Conservation (phyloP, 345 rosid genomes). For the thale cress (Arabidopsis thaliana) region DNA sequence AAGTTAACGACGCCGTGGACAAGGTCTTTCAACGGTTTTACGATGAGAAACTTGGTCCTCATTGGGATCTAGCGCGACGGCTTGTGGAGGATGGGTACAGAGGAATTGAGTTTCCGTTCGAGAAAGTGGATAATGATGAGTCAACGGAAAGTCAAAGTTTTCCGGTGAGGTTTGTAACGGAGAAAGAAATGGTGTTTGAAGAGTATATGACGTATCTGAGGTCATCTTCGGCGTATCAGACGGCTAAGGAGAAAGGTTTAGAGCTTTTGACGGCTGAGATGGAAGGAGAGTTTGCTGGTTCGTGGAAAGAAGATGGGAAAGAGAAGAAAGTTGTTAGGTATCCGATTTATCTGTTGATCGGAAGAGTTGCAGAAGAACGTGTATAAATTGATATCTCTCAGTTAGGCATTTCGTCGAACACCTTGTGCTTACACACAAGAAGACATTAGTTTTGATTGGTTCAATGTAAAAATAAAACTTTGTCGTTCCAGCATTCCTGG, state of each 20-base stretch:
- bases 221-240: constrained; percentile 77
- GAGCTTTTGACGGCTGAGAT: constrained; percentile 61
- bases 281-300: constrained; percentile 49
- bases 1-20: constrained; percentile 60
- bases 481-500: too few relatives aligned
- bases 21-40: constrained; percentile 58
- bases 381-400: constrained; percentile 3
- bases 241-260: constrained; percentile 64
- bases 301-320: constrained; percentile 61
- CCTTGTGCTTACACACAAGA: too few relatives aligned
- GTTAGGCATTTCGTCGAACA: too few relatives aligned
- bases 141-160: constrained; percentile 49
- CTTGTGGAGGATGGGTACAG: constrained; percentile 65
- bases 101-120: constrained; percentile 71
- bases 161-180: constrained; percentile 60
- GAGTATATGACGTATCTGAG: constrained; percentile 60
- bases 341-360: constrained; percentile 72
- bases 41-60: constrained; percentile 45
- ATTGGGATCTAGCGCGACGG: constrained; percentile 65
- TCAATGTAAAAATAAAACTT: too few relatives aligned
- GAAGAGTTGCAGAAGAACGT: constrained; percentile 58
- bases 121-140: constrained; percentile 60
- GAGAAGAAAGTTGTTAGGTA: constrained; percentile 52
- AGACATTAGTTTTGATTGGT: too few relatives aligned
- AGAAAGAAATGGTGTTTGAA: constrained; percentile 61